Base-by-base conservation (phyloP, 345 rosid species). In the Reutealis trisperma region DNA sequence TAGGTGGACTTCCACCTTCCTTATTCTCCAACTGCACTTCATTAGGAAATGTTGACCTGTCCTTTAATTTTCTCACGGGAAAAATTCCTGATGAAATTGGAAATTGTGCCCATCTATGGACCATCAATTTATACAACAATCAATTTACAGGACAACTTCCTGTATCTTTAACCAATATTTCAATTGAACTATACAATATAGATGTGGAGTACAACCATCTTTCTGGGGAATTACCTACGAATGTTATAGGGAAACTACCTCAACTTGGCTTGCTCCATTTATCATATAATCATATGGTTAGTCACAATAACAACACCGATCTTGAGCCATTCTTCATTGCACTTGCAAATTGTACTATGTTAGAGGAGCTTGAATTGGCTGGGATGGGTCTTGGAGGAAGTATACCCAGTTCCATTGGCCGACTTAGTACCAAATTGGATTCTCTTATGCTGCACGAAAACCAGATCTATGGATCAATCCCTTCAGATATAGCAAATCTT, bases 381-480 rank as follows among this genome's bases (percentile, higher is more conserved):
- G 89, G 89, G 21, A 86, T 86, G 86, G 82, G 68, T 14, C 85
- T 89, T 1, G 86, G 90, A 82, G 92, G 90, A 79, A 83, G 59
- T 62, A 72, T 87, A 70, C 87, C 89, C 8, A 61, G 24, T 60
- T 84, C 88, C 42, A 73, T 87, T 24, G 81, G 84, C 72, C 66
- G 27, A 55, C 85, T 80, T 27, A 75, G 77, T 47, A 41, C 13
- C n/a, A 59, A 71, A 3, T 66, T 89, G 2, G 0, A 14, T 2
- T 58, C 24, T 57, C 32, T 89, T 18, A 24, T 73, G 18, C 71
- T 87, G 70, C 84, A 86, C 72, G 88, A 84, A 62, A 90, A 88
- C 79, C 74, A 37, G 73, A 85, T 88, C 65, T 68, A 67, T 2
- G 93, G 90, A 25, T 59, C 84, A 21, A 82, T 88, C 51, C 89